phyloP scores from a whole-genome alignment of 768 basidiomycete genomes.

The Lactarius trivialis region DNA sequence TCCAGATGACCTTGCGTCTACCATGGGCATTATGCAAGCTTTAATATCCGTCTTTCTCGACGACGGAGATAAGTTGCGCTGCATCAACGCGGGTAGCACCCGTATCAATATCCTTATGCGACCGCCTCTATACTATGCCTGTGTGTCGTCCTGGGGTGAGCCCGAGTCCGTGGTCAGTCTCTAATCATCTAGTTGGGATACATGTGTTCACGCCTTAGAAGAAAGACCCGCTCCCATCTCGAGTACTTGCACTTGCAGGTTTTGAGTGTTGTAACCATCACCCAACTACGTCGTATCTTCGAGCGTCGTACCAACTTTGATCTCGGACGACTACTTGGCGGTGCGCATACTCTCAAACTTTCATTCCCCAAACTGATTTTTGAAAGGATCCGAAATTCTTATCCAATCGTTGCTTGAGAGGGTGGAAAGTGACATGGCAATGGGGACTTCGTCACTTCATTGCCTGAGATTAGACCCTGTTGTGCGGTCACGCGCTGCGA shows the following conservation, averaged over 20 bases:
- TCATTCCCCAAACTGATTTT: neutral
- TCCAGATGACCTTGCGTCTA: slow-evolving; percentile 62
- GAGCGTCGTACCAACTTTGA: slow-evolving; percentile 90
- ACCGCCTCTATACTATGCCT: slow-evolving; percentile 86
- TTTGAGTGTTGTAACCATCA: slow-evolving; percentile 78
- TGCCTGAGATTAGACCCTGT: slow-evolving; percentile 69
- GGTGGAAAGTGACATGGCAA: slow-evolving; percentile 73
- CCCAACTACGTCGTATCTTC: slow-evolving; percentile 81
- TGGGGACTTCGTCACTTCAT: slow-evolving; percentile 73
- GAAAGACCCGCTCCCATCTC: slow-evolving; percentile 86
- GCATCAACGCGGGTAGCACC: slow-evolving; percentile 74
- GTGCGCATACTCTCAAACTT: slow-evolving; percentile 17
- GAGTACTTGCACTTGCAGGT: slow-evolving; percentile 95
- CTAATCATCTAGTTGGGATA: neutral
- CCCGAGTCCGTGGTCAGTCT: slow-evolving; percentile 87
- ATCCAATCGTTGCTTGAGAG: slow-evolving; percentile 63
- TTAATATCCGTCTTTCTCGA: slow-evolving; percentile 94
- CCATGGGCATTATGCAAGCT: slow-evolving; percentile 91
- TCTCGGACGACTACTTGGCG: slow-evolving; percentile 65
- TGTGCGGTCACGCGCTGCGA: slow-evolving; percentile 69
- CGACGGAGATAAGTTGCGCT: slow-evolving; percentile 79
- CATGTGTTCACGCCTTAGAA: slow-evolving; percentile 41
- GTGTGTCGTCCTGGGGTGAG: slow-evolving; percentile 88
- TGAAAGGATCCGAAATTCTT: slow-evolving; percentile 73
- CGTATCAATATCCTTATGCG: slow-evolving; percentile 84